Conservation (phyloP, 1,284 basidiomycete species). For the Trichosporon faecale region DNA sequence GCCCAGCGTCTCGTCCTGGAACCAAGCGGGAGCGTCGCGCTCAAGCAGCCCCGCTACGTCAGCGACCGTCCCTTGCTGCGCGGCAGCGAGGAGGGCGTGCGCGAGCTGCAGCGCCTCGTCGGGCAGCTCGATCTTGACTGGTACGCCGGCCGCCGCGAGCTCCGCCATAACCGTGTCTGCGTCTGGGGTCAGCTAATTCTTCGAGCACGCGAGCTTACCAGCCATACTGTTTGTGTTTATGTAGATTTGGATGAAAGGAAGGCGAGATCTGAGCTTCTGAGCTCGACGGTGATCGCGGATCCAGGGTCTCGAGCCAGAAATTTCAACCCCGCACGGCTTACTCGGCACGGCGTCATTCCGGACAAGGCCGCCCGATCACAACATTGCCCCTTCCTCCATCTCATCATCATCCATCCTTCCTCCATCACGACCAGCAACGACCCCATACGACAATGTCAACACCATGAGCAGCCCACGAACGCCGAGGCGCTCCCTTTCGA, state of each 20-base stretch:
- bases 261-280: not conserved
- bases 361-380: not conserved
- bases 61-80: conserved; percentile 53
- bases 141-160: not conserved
- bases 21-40: conserved; percentile 84
- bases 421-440: not conserved
- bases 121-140: conserved; percentile 11
- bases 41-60: conserved; percentile 61
- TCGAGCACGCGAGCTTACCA: not conserved
- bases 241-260: not conserved
- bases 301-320: not conserved
- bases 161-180: not conserved
- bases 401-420: not conserved
- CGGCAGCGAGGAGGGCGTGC: conserved; percentile 32
- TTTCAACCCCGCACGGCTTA: conserved; percentile 1
- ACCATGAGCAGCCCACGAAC: not conserved
- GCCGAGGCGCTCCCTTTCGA: not conserved
- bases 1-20: conserved; percentile 75
- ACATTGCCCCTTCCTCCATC: not conserved
- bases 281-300: not conserved
- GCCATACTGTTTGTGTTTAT: not conserved
- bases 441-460: not conserved
- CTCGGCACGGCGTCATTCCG: not conserved
- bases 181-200: not conserved
- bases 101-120: conserved; percentile 27